Conservation (phyloP, 192 early-diverging fungal species). For the Coemansia nantahalensis region DNA sequence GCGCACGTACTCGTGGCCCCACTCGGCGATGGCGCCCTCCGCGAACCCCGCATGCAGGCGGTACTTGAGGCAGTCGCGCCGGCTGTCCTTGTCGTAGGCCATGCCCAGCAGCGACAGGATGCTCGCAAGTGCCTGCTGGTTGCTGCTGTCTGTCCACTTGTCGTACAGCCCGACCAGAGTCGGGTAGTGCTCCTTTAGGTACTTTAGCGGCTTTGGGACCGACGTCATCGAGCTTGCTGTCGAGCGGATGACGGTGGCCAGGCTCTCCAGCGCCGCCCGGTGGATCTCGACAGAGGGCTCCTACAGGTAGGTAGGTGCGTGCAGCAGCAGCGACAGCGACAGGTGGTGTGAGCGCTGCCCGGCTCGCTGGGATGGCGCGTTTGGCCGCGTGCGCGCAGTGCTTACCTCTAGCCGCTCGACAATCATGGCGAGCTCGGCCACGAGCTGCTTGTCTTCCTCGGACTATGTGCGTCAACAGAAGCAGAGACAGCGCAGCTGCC, state of each 20-base stretch:
- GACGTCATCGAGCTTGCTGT: slow-evolving; percentile 98
- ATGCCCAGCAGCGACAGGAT: slow-evolving; percentile 96
- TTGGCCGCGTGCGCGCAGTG: not conserved
- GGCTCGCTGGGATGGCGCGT: too few species aligned
- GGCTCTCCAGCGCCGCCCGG: slow-evolving; percentile 80
- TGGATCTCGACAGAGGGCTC: slow-evolving; percentile 73
- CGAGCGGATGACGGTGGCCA: slow-evolving; percentile 88
- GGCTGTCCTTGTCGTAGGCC: slow-evolving; percentile 88
- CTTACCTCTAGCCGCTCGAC: slow-evolving; percentile 85
- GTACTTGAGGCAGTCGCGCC: slow-evolving; percentile 83
- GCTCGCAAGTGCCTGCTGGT: slow-evolving; percentile 85
- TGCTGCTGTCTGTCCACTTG: slow-evolving; percentile 66
- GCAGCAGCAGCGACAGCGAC: too few species aligned
- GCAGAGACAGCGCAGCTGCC: not conserved
- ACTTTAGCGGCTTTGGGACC: slow-evolving; percentile 99
- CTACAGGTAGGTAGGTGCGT: slow-evolving; percentile 48
- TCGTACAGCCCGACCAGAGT: slow-evolving; percentile 68
- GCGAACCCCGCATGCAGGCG: slow-evolving; percentile 74
- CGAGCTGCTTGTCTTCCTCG: slow-evolving; percentile 95
- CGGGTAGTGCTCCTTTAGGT: slow-evolving; percentile 81
- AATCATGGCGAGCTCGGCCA: slow-evolving; percentile 91
- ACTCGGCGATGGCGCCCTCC: slow-evolving; percentile 75
- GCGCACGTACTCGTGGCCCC: slow-evolving; percentile 99
- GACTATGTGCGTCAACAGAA: slow-evolving; percentile 60
- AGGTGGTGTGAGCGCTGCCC: not conserved